These are phyloP conservation scores for Cafeteria roenbergensis DNA, from an alignment of 108 stramenopile genomes.

Conservation along the genomic window DNA sequence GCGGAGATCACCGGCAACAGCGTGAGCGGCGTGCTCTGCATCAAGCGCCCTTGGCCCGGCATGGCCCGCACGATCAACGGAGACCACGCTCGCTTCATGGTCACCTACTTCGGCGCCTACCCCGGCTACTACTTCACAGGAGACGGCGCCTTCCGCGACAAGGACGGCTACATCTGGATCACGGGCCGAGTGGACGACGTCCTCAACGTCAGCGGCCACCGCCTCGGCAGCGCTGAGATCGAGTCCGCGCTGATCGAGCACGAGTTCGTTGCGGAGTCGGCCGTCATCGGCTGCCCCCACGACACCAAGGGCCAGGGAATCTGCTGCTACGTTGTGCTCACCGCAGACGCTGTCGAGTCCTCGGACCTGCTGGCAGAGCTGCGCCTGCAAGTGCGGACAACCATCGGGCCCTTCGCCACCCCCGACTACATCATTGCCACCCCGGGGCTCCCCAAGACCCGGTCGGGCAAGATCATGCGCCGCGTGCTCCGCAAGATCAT, in stretches of 20 bases:
- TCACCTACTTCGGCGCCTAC: conserved; percentile 76
- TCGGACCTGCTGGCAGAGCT: conserved; percentile 57
- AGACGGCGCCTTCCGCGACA: conserved; percentile 74
- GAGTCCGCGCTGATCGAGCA: conserved; percentile 79
- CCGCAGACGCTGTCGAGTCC: conserved; percentile 22
- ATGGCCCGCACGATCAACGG: conserved; percentile 82
- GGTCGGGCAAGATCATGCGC: conserved; percentile 72
- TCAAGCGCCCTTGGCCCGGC: conserved; percentile 81
- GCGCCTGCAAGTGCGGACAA: conserved; percentile 47
- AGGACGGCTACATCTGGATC: conserved; percentile 85
- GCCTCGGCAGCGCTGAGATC: conserved; percentile 82
- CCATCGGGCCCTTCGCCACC: conserved; percentile 66
- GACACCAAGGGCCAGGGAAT: conserved; percentile 73
- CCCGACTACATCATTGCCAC: conserved; percentile 61
- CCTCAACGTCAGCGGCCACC: conserved; percentile 81
- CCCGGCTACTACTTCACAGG: conserved; percentile 92
- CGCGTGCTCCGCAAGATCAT: conserved; percentile 76
- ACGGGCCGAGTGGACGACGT: conserved; percentile 94
- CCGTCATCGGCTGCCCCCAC: conserved; percentile 65
- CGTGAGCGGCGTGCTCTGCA: conserved; percentile 74
- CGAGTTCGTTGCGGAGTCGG: conserved; percentile 62
- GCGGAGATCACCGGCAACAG: conserved; percentile 50
- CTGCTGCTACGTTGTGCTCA: conserved; percentile 62
- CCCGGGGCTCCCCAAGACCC: conserved; percentile 66
- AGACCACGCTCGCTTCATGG: conserved; percentile 81